Evolutionary conservation across 148 eudicot genomes (phyloP), one percentile per base, ranked within the genome.

Genomic region (Camellia japonica): DNA sequence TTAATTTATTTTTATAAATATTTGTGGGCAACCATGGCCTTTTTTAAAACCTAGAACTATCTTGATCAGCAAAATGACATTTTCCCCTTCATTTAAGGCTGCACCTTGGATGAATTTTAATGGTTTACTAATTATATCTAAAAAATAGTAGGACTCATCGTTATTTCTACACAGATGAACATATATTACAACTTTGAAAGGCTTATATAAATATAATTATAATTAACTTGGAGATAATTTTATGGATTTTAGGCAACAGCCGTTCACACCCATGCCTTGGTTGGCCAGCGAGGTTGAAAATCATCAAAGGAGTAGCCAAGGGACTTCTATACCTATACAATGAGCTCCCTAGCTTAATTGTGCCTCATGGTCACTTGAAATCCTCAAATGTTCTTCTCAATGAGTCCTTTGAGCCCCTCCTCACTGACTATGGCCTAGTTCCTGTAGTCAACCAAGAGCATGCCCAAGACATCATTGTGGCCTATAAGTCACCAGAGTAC

Each of bases 341-440:
- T 64, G 92, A 90, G 85, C 90, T 96, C 56, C 88, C 95, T 0
- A 66, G 85, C 82, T 74, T 92, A 74, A 80, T 89, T 0, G 83
- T 89, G 44, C 94, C 98, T 1, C 98, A 96, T 56, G 98, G 98
- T 1, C 98, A 96, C 86, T 92, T 94, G 1, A 96, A 96, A 75
- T 96, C 98, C 68, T 92, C 98, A 19, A 96, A 96, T 68, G 92
- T 96, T 4, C 88, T 96, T 30, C 85, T 96, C 4, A 82, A 80
- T 49, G 78, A 65, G 2, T 62, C 83, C n/a, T 82, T 16, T 15
- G 88, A 91, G 41, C 93, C 99, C 1, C 51, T 88, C 20, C 80
- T 96, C 60, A 78, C 85, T 1, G 99, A 93, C 80, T 96, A 93
- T 20, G 98, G 86, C 1, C 78, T 96, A 5, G 76, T 87, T 1